phyloP scores from a whole-genome alignment of 1,284 basidiomycete species.

The Irpex rosettiformis region DNA sequence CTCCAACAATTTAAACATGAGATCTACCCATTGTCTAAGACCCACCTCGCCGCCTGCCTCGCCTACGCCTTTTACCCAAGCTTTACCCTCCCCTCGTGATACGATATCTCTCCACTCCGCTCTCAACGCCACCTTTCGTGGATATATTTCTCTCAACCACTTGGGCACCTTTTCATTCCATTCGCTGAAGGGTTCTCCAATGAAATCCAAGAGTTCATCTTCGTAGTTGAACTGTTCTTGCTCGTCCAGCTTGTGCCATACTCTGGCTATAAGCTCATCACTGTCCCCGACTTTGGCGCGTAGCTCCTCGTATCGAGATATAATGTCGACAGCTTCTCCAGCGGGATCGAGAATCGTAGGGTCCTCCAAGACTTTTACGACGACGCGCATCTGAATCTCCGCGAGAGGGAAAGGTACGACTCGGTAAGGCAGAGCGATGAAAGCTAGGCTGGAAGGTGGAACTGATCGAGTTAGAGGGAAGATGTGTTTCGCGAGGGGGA shows the following conservation, averaged over 20 bases:
- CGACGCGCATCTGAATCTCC: constrained; percentile 8
- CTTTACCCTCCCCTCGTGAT: constrained; percentile 47
- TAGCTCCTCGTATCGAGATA: constrained; percentile 46
- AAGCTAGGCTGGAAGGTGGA: constrained; percentile 53
- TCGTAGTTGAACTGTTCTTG: constrained; percentile 68
- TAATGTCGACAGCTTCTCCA: constrained; percentile 43
- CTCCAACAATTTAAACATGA: constrained; percentile 47
- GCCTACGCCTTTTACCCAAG: constrained; percentile 63
- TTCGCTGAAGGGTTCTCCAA: constrained; percentile 29
- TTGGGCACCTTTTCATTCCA: constrained; percentile 36
- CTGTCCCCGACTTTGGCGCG: constrained; percentile 18
- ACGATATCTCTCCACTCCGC: constrained; percentile 58
- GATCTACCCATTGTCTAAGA: constrained; percentile 56
- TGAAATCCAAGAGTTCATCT: constrained; percentile 51
- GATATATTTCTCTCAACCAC: constrained; percentile 61
- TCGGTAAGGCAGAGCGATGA: constrained; percentile 53
- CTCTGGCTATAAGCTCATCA: constrained; percentile 40
- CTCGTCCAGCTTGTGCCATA: constrained; percentile 50
- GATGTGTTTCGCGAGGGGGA: constrained; percentile 54
- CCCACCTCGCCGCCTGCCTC: constrained; percentile 34
- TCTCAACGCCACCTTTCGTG: constrained; percentile 45
- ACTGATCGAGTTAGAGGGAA: constrained; percentile 47
- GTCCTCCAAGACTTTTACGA: constrained; percentile 25
- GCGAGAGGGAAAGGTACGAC: constrained; percentile 9
- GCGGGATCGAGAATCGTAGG: constrained; percentile 45